Evolutionary conservation across 2,329 filamentous ascomycete genomes (phyloP).

Genomic region (Sordariomycetes sp.): DNA sequence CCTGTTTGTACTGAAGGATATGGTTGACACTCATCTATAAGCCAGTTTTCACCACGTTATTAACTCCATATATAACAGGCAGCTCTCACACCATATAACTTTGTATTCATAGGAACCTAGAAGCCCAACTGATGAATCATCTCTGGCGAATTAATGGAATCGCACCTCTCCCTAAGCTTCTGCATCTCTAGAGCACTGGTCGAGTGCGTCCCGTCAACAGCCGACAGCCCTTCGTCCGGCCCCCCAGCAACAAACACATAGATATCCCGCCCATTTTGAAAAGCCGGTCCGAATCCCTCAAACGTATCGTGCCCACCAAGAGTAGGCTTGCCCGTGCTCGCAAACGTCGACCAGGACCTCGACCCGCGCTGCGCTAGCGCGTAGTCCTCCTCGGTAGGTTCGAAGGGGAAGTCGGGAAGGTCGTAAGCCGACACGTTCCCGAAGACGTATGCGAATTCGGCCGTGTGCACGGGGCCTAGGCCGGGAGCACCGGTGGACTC

Average conservation of each 20-base stretch:
- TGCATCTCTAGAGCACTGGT: conserved; percentile 22
- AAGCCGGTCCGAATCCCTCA: conserved; percentile 24
- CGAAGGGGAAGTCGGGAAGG: conserved; percentile 17
- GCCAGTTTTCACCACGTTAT: neutral
- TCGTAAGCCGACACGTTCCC: conserved; percentile 31
- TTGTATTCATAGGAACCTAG: conserved; percentile 14
- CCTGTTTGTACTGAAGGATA: neutral
- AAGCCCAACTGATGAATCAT: conserved; percentile 27
- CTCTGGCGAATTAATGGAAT: conserved; percentile 27
- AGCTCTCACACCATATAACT: neutral
- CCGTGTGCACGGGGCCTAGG: conserved; percentile 33
- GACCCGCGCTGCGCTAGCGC: conserved; percentile 23
- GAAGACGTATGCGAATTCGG: conserved; percentile 39
- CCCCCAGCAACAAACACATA: conserved; percentile 30
- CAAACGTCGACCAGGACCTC: conserved; percentile 33
- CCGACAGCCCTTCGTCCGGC: conserved; percentile 24
- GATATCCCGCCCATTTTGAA: conserved; percentile 12
- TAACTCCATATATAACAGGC: neutral
- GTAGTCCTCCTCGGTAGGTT: conserved; percentile 23
- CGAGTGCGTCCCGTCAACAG: conserved; percentile 19
- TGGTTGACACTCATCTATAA: neutral
- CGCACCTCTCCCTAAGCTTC: conserved; percentile 30
- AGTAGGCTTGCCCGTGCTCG: conserved; percentile 20
- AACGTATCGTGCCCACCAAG: conserved; percentile 20
- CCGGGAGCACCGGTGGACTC: conserved; percentile 18